phyloP scores from a whole-genome alignment of 306 rosid species.

The Trichosanthes cucumerina region DNA sequence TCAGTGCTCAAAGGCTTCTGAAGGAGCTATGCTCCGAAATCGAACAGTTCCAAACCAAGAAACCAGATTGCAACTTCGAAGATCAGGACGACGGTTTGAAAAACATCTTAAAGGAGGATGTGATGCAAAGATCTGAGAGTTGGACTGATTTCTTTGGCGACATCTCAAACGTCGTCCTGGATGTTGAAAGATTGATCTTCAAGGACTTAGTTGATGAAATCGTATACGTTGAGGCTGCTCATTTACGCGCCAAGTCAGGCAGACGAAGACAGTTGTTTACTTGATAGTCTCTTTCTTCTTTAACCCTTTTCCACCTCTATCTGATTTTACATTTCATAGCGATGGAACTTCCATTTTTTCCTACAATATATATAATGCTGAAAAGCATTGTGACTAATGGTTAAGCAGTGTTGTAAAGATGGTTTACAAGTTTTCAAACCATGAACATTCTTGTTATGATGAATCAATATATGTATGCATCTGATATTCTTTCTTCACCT shows the following conservation, averaged over 20 bases:
- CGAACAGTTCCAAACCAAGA: slow-evolving; percentile 50
- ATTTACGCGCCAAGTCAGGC: slow-evolving; percentile 41
- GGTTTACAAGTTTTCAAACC: not conserved
- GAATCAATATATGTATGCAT: slow-evolving; percentile 4
- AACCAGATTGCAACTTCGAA: slow-evolving; percentile 27
- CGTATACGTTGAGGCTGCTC: slow-evolving; percentile 61
- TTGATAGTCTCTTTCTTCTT: slow-evolving; percentile 4
- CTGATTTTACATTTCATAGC: slow-evolving; percentile 1
- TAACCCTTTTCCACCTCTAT: not conserved
- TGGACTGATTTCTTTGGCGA: slow-evolving; percentile 64
- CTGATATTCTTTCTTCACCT: not conserved
- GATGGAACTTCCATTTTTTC: not conserved
- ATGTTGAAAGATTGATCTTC: slow-evolving; percentile 63
- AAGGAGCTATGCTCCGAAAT: slow-evolving; percentile 77
- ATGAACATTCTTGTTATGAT: not conserved
- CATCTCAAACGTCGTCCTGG: slow-evolving; percentile 51
- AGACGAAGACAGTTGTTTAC: slow-evolving; percentile 44
- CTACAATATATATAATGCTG: not conserved
- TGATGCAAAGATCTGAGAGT: slow-evolving; percentile 44
- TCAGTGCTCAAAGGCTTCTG: slow-evolving; percentile 81
- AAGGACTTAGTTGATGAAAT: slow-evolving; percentile 74
- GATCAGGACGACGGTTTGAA: slow-evolving; percentile 49
- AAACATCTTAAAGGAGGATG: slow-evolving; percentile 49
- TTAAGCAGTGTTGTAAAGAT: slow-evolving; percentile 9
- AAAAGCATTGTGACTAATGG: not conserved